phyloP scores from a whole-genome alignment of 305 asterid genomes.

The Caryopteris hybrid region DNA sequence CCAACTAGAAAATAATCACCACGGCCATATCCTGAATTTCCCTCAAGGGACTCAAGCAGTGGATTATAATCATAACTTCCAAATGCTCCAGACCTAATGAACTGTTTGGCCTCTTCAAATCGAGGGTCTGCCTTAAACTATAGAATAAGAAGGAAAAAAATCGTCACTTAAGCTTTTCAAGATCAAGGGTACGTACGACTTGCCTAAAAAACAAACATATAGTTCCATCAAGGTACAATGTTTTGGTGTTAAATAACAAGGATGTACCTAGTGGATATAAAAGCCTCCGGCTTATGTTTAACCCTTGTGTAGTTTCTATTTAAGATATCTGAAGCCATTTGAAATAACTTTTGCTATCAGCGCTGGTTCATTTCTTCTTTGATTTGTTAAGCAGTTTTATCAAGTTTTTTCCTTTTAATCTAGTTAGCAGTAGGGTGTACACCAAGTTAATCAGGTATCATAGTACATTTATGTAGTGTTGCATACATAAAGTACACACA shows the following conservation, averaged over 20 bases:
- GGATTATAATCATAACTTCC: slow-evolving; percentile 96
- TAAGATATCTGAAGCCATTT: no score
- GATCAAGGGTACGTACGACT: background rate
- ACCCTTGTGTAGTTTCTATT: no score
- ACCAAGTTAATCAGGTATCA: slow-evolving; percentile 10
- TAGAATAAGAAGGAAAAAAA: slow-evolving; percentile 12
- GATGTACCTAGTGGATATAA: no score
- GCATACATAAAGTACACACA: background rate
- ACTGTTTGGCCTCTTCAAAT: slow-evolving; percentile 92
- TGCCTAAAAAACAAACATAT: no score
- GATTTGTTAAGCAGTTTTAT: no score
- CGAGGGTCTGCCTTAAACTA: slow-evolving; percentile 95
- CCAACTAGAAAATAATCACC: slow-evolving; percentile 98
- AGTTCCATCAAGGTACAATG: no score
- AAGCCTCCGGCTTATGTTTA: no score
- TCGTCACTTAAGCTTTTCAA: background rate
- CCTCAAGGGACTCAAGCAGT: slow-evolving; percentile 93
- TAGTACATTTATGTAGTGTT: background rate
- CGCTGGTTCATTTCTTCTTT: no score
- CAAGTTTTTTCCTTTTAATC: no score
- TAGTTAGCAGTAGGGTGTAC: no score
- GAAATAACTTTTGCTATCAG: no score
- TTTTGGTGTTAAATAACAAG: no score
- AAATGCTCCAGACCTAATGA: slow-evolving; percentile 87
- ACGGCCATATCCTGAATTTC: slow-evolving; percentile 86